Conservation (phyloP, 768 basidiomycete species). For the Coprinopsis marcescibilis region DNA sequence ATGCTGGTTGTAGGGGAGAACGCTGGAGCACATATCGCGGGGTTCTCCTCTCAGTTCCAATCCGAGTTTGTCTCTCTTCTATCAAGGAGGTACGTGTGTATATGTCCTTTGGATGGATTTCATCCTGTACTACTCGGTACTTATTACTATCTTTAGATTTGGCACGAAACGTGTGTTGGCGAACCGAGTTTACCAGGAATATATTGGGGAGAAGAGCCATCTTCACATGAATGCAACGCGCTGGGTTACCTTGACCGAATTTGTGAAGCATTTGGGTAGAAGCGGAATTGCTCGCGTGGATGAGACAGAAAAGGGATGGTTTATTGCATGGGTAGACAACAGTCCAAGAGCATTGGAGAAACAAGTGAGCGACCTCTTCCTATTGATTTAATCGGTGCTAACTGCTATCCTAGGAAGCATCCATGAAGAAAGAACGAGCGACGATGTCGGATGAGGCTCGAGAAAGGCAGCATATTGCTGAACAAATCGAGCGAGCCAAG, state of each 20-base stretch:
- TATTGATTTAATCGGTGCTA: neutral
- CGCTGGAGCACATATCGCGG: constrained; percentile 86
- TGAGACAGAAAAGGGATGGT: constrained; percentile 99
- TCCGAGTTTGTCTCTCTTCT: constrained; percentile 87
- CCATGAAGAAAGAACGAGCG: constrained; percentile 85
- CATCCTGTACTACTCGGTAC: neutral
- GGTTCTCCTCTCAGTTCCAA: constrained; percentile 87
- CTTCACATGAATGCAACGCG: constrained; percentile 98
- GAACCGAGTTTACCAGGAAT: constrained; percentile 96
- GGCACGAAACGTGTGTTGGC: constrained; percentile 93
- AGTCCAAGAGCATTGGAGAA: constrained; percentile 92
- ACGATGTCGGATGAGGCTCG: constrained; percentile 93
- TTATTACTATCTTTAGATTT: constrained; percentile 42
- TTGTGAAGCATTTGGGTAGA: constrained; percentile 83
- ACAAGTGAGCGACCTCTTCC: constrained; percentile 44
- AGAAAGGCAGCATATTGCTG: constrained; percentile 81
- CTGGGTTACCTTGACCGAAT: constrained; percentile 98
- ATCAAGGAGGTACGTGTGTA: constrained; percentile 64
- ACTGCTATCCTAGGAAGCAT: constrained; percentile 53
- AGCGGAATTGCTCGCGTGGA: constrained; percentile 87
- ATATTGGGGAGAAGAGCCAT: constrained; percentile 89
- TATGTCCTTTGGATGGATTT: neutral
- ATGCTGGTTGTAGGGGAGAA: constrained; percentile 97
- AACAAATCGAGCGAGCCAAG: constrained; percentile 89
- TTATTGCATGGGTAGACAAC: constrained; percentile 95